These are phyloP conservation scores for Quercus engelmannii DNA, from an alignment of 306 rosid species.

Conservation along the genomic window DNA sequence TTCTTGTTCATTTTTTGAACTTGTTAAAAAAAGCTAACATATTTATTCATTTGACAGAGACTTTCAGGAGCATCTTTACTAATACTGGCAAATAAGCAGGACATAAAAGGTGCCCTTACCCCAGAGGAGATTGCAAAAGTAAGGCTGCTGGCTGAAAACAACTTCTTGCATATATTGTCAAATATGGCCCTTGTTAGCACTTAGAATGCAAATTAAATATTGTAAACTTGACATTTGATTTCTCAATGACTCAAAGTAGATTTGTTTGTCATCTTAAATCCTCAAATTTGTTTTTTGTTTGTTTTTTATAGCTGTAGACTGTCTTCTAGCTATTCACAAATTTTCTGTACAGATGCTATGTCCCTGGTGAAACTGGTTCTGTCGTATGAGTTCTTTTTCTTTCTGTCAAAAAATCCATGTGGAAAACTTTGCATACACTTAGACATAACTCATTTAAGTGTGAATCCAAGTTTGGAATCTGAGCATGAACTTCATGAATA, in stretches of 20 bases:
- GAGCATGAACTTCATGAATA: background rate
- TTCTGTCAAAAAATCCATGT: background rate
- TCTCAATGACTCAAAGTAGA: background rate
- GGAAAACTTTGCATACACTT: background rate
- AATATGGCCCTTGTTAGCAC: background rate
- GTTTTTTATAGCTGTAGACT: background rate
- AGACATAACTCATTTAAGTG: background rate
- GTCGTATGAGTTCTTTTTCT: background rate
- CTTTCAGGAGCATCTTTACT: slow-evolving; percentile 82
- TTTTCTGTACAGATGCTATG: background rate
- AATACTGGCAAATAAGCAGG: slow-evolving; percentile 92
- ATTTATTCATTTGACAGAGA: slow-evolving; percentile 46
- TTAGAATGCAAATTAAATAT: background rate
- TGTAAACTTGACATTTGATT: background rate
- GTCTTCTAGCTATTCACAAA: background rate
- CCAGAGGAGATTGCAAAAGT: slow-evolving; percentile 79
- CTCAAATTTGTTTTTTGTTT: too few species aligned
- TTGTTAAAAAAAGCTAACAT: background rate
- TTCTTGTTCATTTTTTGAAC: background rate
- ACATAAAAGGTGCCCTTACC: slow-evolving; percentile 74
- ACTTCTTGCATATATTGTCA: background rate
- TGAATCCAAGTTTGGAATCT: background rate
- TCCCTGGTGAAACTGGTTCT: background rate
- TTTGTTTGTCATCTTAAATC: background rate
- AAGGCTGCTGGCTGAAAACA: slow-evolving; percentile 6